Evolutionary conservation across 2,329 filamentous ascomycete species (phyloP).

Genomic region (Aspergillus latus): DNA sequence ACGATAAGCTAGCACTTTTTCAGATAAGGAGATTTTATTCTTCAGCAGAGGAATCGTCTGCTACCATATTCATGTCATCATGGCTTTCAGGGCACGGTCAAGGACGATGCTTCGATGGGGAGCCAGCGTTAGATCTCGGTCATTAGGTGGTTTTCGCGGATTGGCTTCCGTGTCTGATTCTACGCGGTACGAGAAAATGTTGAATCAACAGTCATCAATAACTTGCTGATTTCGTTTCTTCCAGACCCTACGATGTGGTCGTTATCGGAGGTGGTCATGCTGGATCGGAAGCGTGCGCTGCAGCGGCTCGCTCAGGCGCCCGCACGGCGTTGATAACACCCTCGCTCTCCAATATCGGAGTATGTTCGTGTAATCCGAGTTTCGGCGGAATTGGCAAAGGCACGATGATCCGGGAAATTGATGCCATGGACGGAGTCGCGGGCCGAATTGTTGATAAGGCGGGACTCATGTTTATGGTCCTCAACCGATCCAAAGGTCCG

Average conservation of each 20-base stretch:
- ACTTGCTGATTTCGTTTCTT: constrained; percentile 8
- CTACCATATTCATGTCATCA: constrained; percentile 16
- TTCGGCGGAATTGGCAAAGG: constrained; percentile 99
- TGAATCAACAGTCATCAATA: neutral
- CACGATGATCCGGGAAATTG: constrained; percentile 91
- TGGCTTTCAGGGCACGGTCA: constrained; percentile 39
- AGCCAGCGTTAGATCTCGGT: constrained; percentile 24
- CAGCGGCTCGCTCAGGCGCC: constrained; percentile 83
- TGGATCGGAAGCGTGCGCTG: constrained; percentile 88
- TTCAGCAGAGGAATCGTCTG: neutral
- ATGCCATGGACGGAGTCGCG: constrained; percentile 87
- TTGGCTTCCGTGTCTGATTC: constrained; percentile 43
- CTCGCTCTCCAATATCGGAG: constrained; percentile 81
- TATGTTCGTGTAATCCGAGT: constrained; percentile 95
- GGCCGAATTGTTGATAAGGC: constrained; percentile 90
- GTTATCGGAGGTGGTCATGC: constrained; percentile 96
- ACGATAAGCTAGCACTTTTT: constrained; percentile 9
- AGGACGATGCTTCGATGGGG: constrained; percentile 30
- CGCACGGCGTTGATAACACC: constrained; percentile 88
- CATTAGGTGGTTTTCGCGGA: constrained; percentile 26
- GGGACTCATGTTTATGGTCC: constrained; percentile 85
- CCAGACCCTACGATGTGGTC: constrained; percentile 80
- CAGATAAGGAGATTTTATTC: constrained; percentile 6
- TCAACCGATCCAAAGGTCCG: constrained; percentile 87
- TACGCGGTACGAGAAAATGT: constrained; percentile 32